Conservation (phyloP, 2,329 filamentous ascomycete species). For the Ustilaginoidea virens region DNA sequence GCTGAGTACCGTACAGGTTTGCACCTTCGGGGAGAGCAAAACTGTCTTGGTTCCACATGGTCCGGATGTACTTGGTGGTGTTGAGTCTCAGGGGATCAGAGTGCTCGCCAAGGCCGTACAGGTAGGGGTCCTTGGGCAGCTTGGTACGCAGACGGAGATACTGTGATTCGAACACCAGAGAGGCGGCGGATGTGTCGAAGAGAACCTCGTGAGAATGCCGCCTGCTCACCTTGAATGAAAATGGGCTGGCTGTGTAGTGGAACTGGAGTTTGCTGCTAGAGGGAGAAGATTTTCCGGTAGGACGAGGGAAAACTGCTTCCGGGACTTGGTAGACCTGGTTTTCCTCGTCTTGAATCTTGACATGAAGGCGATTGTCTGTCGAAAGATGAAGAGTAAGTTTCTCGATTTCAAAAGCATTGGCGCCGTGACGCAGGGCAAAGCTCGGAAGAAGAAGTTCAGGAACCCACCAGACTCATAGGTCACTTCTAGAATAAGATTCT, state of each 20-base stretch:
- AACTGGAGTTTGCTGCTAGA: slow-evolving; percentile 30
- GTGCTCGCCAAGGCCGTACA: slow-evolving; percentile 72
- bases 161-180: slow-evolving; percentile 62
- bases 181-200: slow-evolving; percentile 53
- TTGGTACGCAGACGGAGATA: slow-evolving; percentile 59
- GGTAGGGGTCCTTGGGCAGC: slow-evolving; percentile 50
- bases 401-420: not conserved
- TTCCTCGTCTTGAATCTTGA: slow-evolving; percentile 57
- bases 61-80: slow-evolving; percentile 45
- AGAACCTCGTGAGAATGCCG: slow-evolving; percentile 30
- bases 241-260: slow-evolving; percentile 32
- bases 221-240: slow-evolving; percentile 47
- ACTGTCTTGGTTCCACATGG: slow-evolving; percentile 55
- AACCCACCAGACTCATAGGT: slow-evolving; percentile 16
- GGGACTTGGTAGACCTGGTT: slow-evolving; percentile 62
- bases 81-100: slow-evolving; percentile 54
- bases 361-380: slow-evolving; percentile 51
- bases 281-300: slow-evolving; percentile 10
- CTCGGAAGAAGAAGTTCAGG: slow-evolving; percentile 16
- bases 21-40: slow-evolving; percentile 43
- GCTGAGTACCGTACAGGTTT: slow-evolving; percentile 64
- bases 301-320: slow-evolving; percentile 47
- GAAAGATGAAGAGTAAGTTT: not conserved
- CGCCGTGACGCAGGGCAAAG: not conserved
- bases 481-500: slow-evolving; percentile 14